Percentiles rank a stretch among this genome's conserved stretches.
phyloP scores from a whole-genome alignment of 2,329 filamentous ascomycete species.

The Setomelanomma holmii region DNA sequence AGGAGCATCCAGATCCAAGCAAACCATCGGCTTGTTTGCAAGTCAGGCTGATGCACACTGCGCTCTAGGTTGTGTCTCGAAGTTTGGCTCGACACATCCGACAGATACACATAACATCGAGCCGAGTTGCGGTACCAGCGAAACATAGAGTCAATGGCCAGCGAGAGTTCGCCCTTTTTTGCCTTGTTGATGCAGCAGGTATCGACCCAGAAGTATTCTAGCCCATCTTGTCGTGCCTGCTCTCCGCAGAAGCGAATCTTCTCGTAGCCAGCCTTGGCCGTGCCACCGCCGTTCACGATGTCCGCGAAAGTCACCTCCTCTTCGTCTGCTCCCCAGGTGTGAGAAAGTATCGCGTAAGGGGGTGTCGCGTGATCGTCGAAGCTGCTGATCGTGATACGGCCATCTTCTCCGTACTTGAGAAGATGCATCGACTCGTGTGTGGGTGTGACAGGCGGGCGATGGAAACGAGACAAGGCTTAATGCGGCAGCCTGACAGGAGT shows the following conservation, averaged over 20 bases:
- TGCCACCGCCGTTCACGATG: too few species aligned
- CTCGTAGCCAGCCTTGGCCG: too few species aligned
- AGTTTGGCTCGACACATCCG: conserved; percentile 16
- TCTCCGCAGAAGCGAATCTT: too few species aligned
- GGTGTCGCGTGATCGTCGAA: conserved; percentile 7
- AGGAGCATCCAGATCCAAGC: not conserved
- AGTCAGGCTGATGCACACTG: too few species aligned
- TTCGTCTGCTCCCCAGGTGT: too few species aligned
- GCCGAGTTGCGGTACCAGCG: not conserved
- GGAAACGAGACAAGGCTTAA: conserved; percentile 6
- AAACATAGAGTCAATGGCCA: not conserved
- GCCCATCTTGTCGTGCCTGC: too few species aligned
- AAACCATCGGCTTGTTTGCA: not conserved
- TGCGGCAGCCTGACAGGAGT: conserved; percentile 9
- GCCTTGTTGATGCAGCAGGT: not conserved
- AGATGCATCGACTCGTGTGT: conserved; percentile 15
- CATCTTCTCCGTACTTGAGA: conserved; percentile 12
- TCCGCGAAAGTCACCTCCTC: too few species aligned
- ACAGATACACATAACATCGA: not conserved
- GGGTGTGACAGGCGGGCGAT: conserved; percentile 2
- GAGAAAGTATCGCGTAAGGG: conserved; percentile 34
- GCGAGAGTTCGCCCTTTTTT: not conserved
- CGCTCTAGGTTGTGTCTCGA: not conserved
- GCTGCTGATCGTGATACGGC: conserved; percentile 3
- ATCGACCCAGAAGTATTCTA: conserved; percentile 13